These are phyloP conservation scores for Ganoderma sinense DNA, from an alignment of 1,284 basidiomycete species.

Conservation along the genomic window DNA sequence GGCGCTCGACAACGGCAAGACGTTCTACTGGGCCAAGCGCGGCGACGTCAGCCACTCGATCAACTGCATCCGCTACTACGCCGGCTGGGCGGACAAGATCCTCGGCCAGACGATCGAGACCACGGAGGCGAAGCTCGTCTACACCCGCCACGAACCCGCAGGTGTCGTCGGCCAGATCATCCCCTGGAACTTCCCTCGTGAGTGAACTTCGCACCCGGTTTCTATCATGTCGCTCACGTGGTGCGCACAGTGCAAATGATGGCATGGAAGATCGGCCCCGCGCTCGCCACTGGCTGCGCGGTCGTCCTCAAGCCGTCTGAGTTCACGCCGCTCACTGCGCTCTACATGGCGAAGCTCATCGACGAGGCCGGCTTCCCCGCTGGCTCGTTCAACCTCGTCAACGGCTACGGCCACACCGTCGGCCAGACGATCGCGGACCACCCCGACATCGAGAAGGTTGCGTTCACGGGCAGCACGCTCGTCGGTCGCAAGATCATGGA, in stretches of 20 bases:
- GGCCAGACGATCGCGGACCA: slow-evolving; percentile 72
- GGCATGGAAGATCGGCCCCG: slow-evolving; percentile 86
- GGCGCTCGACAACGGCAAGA: slow-evolving; percentile 78
- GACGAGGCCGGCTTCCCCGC: slow-evolving; percentile 68
- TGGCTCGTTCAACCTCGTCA: slow-evolving; percentile 77
- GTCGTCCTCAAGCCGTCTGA: slow-evolving; percentile 92
- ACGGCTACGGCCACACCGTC: slow-evolving; percentile 71
- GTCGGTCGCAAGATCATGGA: slow-evolving; percentile 90
- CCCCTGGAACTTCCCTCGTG: slow-evolving; percentile 80
- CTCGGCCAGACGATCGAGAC: slow-evolving; percentile 85
- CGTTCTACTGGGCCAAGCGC: slow-evolving; percentile 75
- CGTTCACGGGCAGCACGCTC: slow-evolving; percentile 82
- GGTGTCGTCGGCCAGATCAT: slow-evolving; percentile 92
- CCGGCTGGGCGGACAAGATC: slow-evolving; percentile 90
- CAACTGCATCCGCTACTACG: slow-evolving; percentile 74
- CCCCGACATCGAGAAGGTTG: slow-evolving; percentile 72
- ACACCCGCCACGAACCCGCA: slow-evolving; percentile 92
- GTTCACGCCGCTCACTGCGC: slow-evolving; percentile 87
- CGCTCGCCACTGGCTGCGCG: slow-evolving; percentile 85
- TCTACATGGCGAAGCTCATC: slow-evolving; percentile 60
- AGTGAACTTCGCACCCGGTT: slow-evolving; percentile 31
- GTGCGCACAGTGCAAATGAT: slow-evolving; percentile 67
- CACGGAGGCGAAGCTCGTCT: slow-evolving; percentile 73
- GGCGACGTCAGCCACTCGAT: slow-evolving; percentile 81
- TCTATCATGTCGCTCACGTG: background rate